phyloP scores from a whole-genome alignment of 2,329 filamentous ascomycete genomes.

The Sclerotinia minor region DNA sequence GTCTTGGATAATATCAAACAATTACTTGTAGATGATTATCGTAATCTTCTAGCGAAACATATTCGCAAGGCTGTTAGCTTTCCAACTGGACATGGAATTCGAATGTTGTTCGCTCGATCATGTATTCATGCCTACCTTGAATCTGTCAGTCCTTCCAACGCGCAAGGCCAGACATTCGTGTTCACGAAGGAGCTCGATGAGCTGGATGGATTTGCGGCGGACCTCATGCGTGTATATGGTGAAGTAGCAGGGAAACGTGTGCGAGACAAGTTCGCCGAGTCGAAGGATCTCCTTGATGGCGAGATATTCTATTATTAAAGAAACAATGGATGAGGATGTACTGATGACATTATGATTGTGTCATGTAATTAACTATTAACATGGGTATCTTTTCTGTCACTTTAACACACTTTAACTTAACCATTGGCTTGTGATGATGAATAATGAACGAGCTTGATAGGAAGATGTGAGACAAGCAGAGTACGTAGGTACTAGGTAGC shows the following conservation, averaged over 20 bases:
- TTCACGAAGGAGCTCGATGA: constrained; percentile 25
- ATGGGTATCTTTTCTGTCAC: background rate
- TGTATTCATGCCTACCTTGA: background rate
- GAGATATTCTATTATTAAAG: background rate
- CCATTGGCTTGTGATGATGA: background rate
- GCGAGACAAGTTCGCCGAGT: background rate
- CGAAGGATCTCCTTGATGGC: background rate
- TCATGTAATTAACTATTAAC: background rate
- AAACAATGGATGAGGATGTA: background rate
- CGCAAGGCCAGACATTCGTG: constrained; percentile 3
- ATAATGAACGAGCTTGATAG: background rate
- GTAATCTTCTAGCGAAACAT: background rate
- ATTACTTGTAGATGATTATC: background rate
- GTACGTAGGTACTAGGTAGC: background rate
- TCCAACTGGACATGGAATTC: background rate
- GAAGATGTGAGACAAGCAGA: too few relatives aligned
- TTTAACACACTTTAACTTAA: background rate
- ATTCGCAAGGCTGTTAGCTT: background rate
- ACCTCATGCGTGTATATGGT: constrained; percentile 20
- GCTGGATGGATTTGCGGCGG: constrained; percentile 25
- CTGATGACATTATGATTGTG: background rate
- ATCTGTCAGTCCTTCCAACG: background rate
- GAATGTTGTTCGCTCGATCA: background rate
- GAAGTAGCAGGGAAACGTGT: background rate
- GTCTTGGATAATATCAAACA: background rate